Base-by-base conservation (phyloP, 1,284 basidiomycete genomes). In the Leccinum insigne region DNA sequence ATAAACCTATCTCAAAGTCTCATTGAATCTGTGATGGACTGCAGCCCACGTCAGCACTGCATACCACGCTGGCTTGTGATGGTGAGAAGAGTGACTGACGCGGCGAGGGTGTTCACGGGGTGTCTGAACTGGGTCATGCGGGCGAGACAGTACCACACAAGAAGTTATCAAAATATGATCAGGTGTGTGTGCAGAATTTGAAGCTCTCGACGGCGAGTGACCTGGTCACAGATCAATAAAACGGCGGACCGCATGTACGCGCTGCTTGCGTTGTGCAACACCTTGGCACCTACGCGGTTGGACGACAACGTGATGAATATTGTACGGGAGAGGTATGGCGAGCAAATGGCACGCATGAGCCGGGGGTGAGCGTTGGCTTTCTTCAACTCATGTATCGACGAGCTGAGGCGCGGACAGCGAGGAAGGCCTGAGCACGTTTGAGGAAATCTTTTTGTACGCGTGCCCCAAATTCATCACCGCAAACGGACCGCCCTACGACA, bases 231-330 rank as follows among this genome's bases (percentile, higher is more conserved):
- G 92, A 98, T 99, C 80, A 96, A 92, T 83, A 99, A 98, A 84
- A 96, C 93, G 32, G 96, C 94, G 9, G 97, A 99, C 78, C 84
- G 97, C 62, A 99, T 99, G 96, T 98, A 99, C 77, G 95, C 96
- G 4, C 81, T 99, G 21, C 92, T 98, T 69, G 94, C 96, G 8
- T 90, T 99, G 69, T 96, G 95, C 81, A 93, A 95, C 72, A 93
- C 94, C 0, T 85, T 99, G 11, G 95, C 95, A 26, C 96, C 97
- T 40, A 91, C 88, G 64, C 85, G 95, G 61, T 81, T 97, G 64
- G 97, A 99, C 76, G 97, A 99, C 77, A 96, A 95, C 74, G 95
- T 98, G 74, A 90, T 95, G 78, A 93, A 93, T 71, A 93, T 91
- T 64, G 93, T 96, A 67, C 94, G 95, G 76, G 97, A 99, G 78